phyloP scores from a whole-genome alignment of 805 yeast species.

The Komagataella phaffii region DNA sequence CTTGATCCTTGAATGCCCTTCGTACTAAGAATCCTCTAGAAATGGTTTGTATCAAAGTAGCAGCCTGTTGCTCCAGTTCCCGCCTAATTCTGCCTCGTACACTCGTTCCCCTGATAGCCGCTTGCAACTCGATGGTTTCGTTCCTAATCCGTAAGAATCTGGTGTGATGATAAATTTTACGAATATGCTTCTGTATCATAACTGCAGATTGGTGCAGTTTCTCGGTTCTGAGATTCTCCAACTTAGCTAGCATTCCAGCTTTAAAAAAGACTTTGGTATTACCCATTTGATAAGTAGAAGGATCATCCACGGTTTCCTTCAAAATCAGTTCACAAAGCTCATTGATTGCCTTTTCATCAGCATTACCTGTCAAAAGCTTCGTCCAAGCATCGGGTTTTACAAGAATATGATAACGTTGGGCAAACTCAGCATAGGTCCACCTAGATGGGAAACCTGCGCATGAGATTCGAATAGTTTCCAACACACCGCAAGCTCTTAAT shows the following conservation, averaged over 20 bases:
- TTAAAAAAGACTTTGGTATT: constrained; percentile 88
- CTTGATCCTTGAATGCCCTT: constrained; percentile 19
- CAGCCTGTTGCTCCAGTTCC: constrained; percentile 48
- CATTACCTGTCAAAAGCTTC: constrained; percentile 35
- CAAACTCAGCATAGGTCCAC: constrained; percentile 91
- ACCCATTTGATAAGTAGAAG: constrained; percentile 74
- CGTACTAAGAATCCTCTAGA: constrained; percentile 43
- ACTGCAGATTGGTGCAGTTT: constrained; percentile 70
- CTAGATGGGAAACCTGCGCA: constrained; percentile 98
- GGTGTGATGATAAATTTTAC: constrained; percentile 49
- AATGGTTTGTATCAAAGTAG: constrained; percentile 56
- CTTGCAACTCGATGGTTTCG: constrained; percentile 45
- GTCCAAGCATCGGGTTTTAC: constrained; percentile 63
- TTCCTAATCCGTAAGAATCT: constrained; percentile 38
- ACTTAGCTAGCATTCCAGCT: constrained; percentile 89
- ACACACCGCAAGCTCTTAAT: constrained; percentile 95
- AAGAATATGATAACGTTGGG: constrained; percentile 74
- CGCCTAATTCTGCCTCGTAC: constrained; percentile 40
- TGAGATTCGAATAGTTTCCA: constrained; percentile 90
- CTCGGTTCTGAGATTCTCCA: constrained; percentile 76
- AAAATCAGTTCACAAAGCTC: constrained; percentile 61
- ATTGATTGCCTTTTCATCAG: constrained; percentile 41
- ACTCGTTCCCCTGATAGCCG: constrained; percentile 47
- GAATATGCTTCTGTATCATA: constrained; percentile 72
- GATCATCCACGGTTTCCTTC: constrained; percentile 47